Evolutionary conservation across 176 grass and related monocot genomes (phyloP), one percentile per base, ranked within the genome.

Genomic region (Oropetium thomaeum): DNA sequence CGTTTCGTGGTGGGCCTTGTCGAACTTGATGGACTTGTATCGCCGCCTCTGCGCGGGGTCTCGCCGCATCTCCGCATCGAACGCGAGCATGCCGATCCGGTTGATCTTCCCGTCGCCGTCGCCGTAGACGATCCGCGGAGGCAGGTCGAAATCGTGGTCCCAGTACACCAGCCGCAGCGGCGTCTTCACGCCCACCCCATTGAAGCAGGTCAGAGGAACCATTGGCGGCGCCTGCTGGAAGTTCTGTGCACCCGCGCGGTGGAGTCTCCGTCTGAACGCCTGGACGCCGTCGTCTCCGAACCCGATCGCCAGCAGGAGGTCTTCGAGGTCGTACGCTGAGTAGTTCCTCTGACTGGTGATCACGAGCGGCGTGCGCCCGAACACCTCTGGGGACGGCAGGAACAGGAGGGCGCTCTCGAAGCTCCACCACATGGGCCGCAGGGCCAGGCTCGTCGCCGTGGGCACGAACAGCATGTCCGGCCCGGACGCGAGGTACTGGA

Each of bases 51-150:
- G 38, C 4, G 2, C 23, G 0, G 22, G 39, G 0, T 67, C 3
- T 2, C 14, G 64, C 7, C 38, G 0, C 64, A 67, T 43, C 37
- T 67, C 2, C 14, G 31, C 0, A 2, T 70, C 67, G 4, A 70
- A 70, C 28, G 27, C 67, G 37, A 79, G 7, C n/a, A 79, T 30
- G 64, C 35, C 40, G 6, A 58, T 10, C 4, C 32, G 16, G 52
- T 79, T 79, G 48, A 68, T 68, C 0, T 10, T 12, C 0, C 49
- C 64, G 0, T 79, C 76, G 15, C 76, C 76, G 16, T 76, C 72
- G 2, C 57, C 72, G 0, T 61, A 43, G 19, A 43, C 39, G 0
- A 7, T 0, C 4, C 43, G 2, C 1, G 64, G 76, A 0, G 37
- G 0, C 26, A 5, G 0, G 1, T 58, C 49, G 1, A 79, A 79